A percentile compares a stretch with the other conserved stretches of the same genome.
These are phyloP conservation scores for Endoconidiophora polonica DNA, from an alignment of 2,329 filamentous ascomycete species.

Conservation along the genomic window DNA sequence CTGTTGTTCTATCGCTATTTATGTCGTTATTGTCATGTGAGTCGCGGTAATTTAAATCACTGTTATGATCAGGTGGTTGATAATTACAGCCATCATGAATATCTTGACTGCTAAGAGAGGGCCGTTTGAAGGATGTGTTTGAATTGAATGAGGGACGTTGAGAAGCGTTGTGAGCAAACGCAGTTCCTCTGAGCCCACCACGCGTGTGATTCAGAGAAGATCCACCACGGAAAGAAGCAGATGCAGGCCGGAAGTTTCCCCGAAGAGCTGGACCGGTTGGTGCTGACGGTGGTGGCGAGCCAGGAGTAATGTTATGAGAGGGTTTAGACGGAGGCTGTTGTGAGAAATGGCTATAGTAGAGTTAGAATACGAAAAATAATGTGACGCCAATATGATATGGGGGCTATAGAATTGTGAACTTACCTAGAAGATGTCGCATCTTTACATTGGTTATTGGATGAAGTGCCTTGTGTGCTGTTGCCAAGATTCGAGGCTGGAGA, in stretches of 20 bases:
- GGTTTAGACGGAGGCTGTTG: too few species aligned
- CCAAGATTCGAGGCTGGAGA: too few species aligned
- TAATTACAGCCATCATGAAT: background rate
- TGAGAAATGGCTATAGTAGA: too few species aligned
- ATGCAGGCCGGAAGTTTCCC: background rate
- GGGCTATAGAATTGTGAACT: too few species aligned
- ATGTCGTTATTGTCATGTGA: background rate
- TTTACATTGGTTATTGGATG: too few species aligned
- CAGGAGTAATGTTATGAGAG: constrained; percentile 14
- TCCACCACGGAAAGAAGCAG: background rate
- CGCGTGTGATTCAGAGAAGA: background rate
- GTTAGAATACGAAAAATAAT: too few species aligned
- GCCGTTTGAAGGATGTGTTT: background rate
- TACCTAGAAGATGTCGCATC: too few species aligned
- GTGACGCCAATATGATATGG: constrained; percentile 15
- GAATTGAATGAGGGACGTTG: background rate
- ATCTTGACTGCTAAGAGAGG: background rate
- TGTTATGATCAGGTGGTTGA: background rate
- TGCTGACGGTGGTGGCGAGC: constrained; percentile 14
- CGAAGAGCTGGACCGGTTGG: constrained; percentile 18
- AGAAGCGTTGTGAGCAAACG: too few species aligned
- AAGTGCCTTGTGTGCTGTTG: too few species aligned
- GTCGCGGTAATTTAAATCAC: background rate
- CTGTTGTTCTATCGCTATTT: constrained; percentile 14
- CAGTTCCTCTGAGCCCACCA: too few species aligned